Evolutionary conservation across 345 rosid genomes (phyloP), one percentile per base, ranked within the genome.

Genomic region (Rubroshorea leprosula): DNA sequence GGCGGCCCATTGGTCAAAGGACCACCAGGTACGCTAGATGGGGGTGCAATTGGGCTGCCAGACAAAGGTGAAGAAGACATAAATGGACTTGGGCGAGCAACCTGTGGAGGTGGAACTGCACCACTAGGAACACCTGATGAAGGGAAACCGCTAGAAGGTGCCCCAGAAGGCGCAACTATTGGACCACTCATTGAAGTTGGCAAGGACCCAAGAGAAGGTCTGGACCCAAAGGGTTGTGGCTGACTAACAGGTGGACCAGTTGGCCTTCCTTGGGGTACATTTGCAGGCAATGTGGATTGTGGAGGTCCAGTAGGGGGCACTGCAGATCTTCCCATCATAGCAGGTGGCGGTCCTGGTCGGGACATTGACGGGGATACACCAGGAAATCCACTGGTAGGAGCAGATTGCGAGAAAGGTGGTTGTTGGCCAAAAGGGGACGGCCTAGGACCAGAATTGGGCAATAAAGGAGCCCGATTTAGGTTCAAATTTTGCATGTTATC

Each of bases 401-500:
- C 68, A 1, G 79, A 62, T 54, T 82, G 82, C 27, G 83, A 58
- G 55, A 78, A 82, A 19, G 80, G 69, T 5, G 72, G 87, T 7
- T 81, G 74, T 54, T 83, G 93, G 64, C 82, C 83, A 65, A 83
- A 81, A 14, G 95, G 88, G 11, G 80, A 65, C 25, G 78, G 87
- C 61, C 87, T 76, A 38, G 90, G 85, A 64, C 72, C 84, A 27
- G 81, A 78, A 72, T 68, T 74, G 21, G 78, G 75, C 64, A 63
- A 50, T 0, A 65, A 54, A 62, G 75, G 64, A 39, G 93, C 78
- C 25, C 82, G 68, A 68, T 83, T 81, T 51, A 87, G 79, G 67
- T 69, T 85, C 75, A 87, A 45, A 61, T 80, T 85, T 55, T 90
- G 90, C 72, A 87, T 62, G 76, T 72, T 78, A 73, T 75, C 86